phyloP scores from a whole-genome alignment of 2,329 filamentous ascomycete species.

The Alternaria panax region DNA sequence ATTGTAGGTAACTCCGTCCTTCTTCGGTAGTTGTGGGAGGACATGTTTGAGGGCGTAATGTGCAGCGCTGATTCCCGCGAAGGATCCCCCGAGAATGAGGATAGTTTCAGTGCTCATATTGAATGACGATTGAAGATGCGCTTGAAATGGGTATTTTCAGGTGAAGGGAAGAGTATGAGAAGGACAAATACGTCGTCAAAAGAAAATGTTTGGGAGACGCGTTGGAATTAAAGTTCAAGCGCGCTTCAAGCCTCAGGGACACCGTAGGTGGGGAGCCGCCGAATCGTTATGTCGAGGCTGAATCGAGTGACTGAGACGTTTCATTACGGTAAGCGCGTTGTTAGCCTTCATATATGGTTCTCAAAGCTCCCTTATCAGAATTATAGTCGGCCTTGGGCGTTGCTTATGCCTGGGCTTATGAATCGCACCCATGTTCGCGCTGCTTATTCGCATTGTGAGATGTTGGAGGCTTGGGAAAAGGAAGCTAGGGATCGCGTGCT shows the following conservation, averaged over 20 bases:
- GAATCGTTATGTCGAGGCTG: conserved; percentile 6
- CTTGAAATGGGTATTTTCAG: conserved; percentile 12
- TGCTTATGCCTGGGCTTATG: conserved; percentile 11
- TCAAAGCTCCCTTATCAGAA: conserved; percentile 1
- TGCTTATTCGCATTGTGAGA: neutral
- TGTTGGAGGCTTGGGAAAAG: conserved; percentile 7
- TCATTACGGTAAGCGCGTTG: neutral
- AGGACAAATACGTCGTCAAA: conserved; percentile 12
- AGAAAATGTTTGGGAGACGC: conserved; percentile 15
- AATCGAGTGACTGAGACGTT: conserved; percentile 7
- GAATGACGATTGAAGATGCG: conserved; percentile 3
- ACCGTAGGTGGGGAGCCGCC: conserved; percentile 29
- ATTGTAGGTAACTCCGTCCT: conserved; percentile 55
- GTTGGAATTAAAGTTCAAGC: conserved; percentile 20
- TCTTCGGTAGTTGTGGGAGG: conserved; percentile 45
- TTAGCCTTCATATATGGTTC: conserved; percentile 3
- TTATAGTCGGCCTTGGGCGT: neutral
- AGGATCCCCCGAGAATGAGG: conserved; percentile 47
- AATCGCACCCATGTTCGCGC: conserved; percentile 6
- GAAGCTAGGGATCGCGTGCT: conserved; percentile 3
- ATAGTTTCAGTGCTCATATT: conserved; percentile 48
- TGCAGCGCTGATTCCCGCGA: conserved; percentile 46
- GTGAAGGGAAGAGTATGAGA: conserved; percentile 7
- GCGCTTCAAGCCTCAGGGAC: conserved; percentile 14
- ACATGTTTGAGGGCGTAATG: conserved; percentile 48